Evolutionary conservation across 768 basidiomycete genomes (phyloP).

Genomic region (Kondoa subrosea): DNA sequence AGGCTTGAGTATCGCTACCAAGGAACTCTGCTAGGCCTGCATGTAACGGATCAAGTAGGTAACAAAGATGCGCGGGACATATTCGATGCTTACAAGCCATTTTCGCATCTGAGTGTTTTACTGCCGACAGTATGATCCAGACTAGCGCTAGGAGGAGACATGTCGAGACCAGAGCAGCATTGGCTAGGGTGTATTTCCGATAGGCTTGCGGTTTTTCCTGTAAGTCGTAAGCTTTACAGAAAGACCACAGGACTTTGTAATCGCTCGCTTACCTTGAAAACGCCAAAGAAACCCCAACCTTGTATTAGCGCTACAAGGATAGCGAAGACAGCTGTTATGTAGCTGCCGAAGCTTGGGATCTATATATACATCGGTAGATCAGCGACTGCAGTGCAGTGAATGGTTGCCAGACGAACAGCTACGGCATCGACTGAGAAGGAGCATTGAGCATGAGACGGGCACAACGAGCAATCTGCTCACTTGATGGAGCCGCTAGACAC

Average conservation of each 20-base stretch:
- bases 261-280: conserved; percentile 46
- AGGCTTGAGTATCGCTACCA: neutral
- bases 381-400: neutral
- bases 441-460: neutral
- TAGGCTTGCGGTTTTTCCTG: neutral
- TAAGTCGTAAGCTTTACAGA: neutral
- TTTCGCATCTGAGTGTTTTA: conserved; percentile 56
- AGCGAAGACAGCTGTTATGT: conserved; percentile 56
- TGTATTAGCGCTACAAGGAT: conserved; percentile 63
- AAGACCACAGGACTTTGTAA: conserved; percentile 24
- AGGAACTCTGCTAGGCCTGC: conserved; percentile 11
- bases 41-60: too few relatives aligned
- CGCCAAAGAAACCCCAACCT: conserved; percentile 67
- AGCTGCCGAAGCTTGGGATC: conserved; percentile 57
- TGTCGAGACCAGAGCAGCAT: conserved; percentile 38
- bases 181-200: conserved; percentile 41
- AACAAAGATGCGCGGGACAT: conserved; percentile 15
- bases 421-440: conserved; percentile 2
- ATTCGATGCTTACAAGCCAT: conserved; percentile 41
- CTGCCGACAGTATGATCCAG: conserved; percentile 65
- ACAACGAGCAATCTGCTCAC: conserved; percentile 38
- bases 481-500: conserved; percentile 57
- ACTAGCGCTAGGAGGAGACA: conserved; percentile 62
- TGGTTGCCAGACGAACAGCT: neutral
- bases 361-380: conserved; percentile 57